phyloP scores from a whole-genome alignment of 1,139 yeast genomes.

The Petasospora rhodanensis region DNA sequence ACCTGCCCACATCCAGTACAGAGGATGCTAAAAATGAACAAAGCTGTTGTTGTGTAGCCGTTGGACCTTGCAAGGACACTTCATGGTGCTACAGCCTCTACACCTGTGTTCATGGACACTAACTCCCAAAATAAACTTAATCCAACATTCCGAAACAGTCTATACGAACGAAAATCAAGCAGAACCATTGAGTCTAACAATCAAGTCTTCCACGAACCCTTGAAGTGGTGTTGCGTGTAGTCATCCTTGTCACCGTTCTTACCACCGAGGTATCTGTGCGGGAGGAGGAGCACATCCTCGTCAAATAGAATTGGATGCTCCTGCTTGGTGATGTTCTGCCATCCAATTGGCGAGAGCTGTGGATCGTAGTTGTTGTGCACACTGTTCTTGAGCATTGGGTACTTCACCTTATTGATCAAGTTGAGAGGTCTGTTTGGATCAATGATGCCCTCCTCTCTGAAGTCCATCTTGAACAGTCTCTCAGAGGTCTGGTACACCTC shows the following conservation, averaged over 20 bases:
- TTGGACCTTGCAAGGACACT: no score
- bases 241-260: conserved; percentile 67
- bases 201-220: conserved; percentile 55
- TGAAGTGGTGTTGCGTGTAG: conserved; percentile 62
- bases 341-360: conserved; percentile 27
- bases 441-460: conserved; percentile 31
- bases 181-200: neutral
- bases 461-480: conserved; percentile 8
- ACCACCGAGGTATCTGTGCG: conserved; percentile 72
- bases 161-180: no score
- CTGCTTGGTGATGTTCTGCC: conserved; percentile 62
- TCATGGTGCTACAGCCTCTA: no score
- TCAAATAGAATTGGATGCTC: conserved; percentile 54
- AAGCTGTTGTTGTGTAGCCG: no score
- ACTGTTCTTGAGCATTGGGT: conserved; percentile 30
- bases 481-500: conserved; percentile 43
- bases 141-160: no score
- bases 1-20: no score
- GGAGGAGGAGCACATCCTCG: conserved; percentile 56
- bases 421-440: conserved; percentile 22
- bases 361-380: conserved; percentile 15
- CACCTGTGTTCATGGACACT: no score
- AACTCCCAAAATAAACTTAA: no score
- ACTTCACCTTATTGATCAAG: conserved; percentile 27
- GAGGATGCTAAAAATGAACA: no score